Percentiles rank a stretch among this genome's conserved stretches.
Conservation (phyloP, 495 filamentous ascomycete species). For the Neurospora sp. region DNA sequence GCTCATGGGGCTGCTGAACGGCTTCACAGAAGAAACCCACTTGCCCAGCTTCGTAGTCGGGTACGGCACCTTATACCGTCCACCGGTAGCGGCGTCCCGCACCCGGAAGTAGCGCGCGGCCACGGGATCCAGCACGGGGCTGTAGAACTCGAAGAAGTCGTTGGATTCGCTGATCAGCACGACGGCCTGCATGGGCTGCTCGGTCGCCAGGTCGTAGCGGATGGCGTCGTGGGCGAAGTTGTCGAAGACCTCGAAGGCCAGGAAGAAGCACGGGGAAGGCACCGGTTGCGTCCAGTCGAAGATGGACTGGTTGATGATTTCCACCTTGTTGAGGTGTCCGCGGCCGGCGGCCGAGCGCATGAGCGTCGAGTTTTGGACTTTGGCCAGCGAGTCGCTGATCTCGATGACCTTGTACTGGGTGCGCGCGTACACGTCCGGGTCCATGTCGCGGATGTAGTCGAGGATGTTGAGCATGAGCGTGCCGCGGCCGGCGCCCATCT, state of each 20-base stretch:
- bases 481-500: constrained; percentile 95
- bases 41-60: constrained; percentile 46
- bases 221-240: constrained; percentile 95
- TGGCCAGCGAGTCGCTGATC: constrained; percentile 71
- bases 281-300: constrained; percentile 87
- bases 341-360: constrained; percentile 48
- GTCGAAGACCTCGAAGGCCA: constrained; percentile 97
- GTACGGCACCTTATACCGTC: constrained; percentile 42
- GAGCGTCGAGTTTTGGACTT: constrained; percentile 63
- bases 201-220: constrained; percentile 70
- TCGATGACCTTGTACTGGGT: constrained; percentile 95
- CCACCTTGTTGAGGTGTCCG: constrained; percentile 75
- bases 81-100: constrained; percentile 48
- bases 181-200: constrained; percentile 68
- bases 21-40: constrained; percentile 47
- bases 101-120: constrained; percentile 73
- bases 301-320: constrained; percentile 88
- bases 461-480: constrained; percentile 97
- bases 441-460: constrained; percentile 84
- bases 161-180: constrained; percentile 78
- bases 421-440: constrained; percentile 86
- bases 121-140: constrained; percentile 64
- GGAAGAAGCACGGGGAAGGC: constrained; percentile 87
- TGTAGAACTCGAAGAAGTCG: constrained; percentile 92
- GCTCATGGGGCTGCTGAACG: constrained; percentile 63